phyloP scores from a whole-genome alignment of 768 basidiomycete species.

The Xanthoconium purpureum region DNA sequence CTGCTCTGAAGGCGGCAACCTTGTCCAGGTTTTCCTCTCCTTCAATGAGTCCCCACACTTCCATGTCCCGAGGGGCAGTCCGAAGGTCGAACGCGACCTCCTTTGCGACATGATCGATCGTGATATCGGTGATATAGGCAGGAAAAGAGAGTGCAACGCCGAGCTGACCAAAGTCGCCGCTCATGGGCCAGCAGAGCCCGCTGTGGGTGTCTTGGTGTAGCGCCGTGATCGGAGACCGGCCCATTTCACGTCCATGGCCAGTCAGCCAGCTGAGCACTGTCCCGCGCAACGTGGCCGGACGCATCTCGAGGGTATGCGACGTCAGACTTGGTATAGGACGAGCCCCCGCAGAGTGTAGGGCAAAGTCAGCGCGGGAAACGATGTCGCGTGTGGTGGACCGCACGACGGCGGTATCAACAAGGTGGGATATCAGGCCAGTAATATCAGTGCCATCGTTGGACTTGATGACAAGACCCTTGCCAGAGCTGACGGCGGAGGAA shows the following conservation, averaged over 20 bases:
- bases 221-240: constrained; percentile 81
- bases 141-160: constrained; percentile 73
- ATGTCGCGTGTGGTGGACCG: constrained; percentile 67
- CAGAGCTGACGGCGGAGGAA: constrained; percentile 42
- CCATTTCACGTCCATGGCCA: constrained; percentile 59
- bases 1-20: constrained; percentile 52
- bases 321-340: constrained; percentile 80
- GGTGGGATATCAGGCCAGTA: constrained; percentile 62
- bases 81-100: constrained; percentile 81
- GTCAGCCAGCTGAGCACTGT: constrained; percentile 56
- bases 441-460: constrained; percentile 73
- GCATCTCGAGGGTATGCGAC: constrained; percentile 69
- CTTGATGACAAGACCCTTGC: constrained; percentile 59
- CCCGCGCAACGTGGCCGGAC: constrained; percentile 46
- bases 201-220: constrained; percentile 82
- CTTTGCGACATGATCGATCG: constrained; percentile 81
- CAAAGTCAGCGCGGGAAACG: constrained; percentile 82
- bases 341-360: constrained; percentile 79
- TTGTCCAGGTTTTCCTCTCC: constrained; percentile 67
- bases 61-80: constrained; percentile 81
- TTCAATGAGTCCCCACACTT: constrained; percentile 89
- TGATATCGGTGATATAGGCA: constrained; percentile 60
- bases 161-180: constrained; percentile 72
- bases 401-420: constrained; percentile 76
- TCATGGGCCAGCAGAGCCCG: constrained; percentile 94